A percentile compares a stretch with the other conserved stretches of the same genome.
phyloP scores from a whole-genome alignment of 352 stramenopile species.

The Globisporangium uncinulatum region DNA sequence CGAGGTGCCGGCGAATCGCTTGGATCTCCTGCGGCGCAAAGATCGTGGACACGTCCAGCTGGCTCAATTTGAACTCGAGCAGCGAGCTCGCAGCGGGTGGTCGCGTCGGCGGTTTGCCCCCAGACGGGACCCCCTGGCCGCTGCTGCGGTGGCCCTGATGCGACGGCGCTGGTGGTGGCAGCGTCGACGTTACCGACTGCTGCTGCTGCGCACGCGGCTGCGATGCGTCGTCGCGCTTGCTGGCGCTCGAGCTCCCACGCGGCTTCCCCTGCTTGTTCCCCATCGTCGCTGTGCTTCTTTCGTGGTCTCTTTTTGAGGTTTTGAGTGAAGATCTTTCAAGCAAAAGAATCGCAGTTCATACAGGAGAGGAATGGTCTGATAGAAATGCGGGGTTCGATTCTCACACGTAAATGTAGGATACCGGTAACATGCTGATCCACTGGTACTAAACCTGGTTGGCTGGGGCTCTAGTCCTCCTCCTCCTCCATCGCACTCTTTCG shows the following conservation, averaged over 20 bases:
- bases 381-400: too few relatives aligned
- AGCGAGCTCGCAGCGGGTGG: slow-evolving; percentile 24
- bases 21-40: slow-evolving; percentile 78
- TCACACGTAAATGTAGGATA: too few relatives aligned
- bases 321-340: slow-evolving; percentile 36
- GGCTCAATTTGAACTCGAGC: slow-evolving; percentile 64
- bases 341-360: not conserved
- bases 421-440: too few relatives aligned
- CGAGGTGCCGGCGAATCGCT: slow-evolving; percentile 70
- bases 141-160: slow-evolving; percentile 11
- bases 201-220: slow-evolving; percentile 11
- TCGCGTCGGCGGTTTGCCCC: slow-evolving; percentile 14
- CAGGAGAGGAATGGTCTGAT: too few relatives aligned
- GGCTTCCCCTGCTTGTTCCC: slow-evolving; percentile 83
- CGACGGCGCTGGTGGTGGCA: slow-evolving; percentile 4
- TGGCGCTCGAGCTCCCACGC: slow-evolving; percentile 20
- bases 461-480: not conserved
- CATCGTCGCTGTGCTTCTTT: slow-evolving; percentile 23
- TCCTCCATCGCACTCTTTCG: not conserved
- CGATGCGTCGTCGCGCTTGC: slow-evolving; percentile 13
- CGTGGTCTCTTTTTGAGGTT: not conserved
- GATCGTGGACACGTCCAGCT: slow-evolving; percentile 65
- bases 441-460: too few relatives aligned
- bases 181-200: slow-evolving; percentile 5
- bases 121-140: slow-evolving; percentile 5